Percentiles rank a stretch among this genome's conserved stretches.
Conservation (phyloP, 2,329 filamentous ascomycete species). For the Ascochyta fabae region DNA sequence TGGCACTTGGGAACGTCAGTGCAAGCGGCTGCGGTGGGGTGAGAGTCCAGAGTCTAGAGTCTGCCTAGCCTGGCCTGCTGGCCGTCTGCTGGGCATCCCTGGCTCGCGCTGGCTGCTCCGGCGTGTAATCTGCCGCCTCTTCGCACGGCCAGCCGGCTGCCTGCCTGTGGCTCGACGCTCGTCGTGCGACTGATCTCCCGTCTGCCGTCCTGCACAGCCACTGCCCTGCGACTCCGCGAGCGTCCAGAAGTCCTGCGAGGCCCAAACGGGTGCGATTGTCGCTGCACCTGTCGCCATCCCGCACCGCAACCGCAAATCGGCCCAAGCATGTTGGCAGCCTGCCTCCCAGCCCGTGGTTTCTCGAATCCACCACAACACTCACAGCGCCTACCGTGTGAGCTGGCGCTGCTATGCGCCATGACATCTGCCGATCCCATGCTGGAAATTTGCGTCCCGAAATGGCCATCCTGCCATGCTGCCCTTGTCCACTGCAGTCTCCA, state of each 20-base stretch:
- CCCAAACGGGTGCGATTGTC: conserved; percentile 44
- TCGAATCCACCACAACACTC: conserved; percentile 33
- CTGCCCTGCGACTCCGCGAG: conserved; percentile 40
- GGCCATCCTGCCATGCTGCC: conserved; percentile 21
- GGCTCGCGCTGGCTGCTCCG: too few relatives aligned
- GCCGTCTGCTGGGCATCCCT: too few relatives aligned
- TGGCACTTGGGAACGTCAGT: conserved; percentile 30
- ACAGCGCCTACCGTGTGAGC: conserved; percentile 36
- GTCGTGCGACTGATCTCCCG: conserved; percentile 22
- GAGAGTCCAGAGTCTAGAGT: conserved; percentile 28
- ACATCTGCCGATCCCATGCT: conserved; percentile 35
- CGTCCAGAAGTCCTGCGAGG: conserved; percentile 32
- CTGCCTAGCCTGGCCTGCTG: conserved; percentile 27
- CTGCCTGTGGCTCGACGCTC: too few relatives aligned
- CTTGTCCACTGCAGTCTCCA: conserved; percentile 28
- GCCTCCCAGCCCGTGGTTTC: conserved; percentile 41
- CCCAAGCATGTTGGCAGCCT: conserved; percentile 17
- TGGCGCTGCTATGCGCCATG: conserved; percentile 40
- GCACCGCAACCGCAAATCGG: conserved; percentile 26
- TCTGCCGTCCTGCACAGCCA: conserved; percentile 44
- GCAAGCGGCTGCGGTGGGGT: conserved; percentile 27
- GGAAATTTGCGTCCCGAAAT: conserved; percentile 26
- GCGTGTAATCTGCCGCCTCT: too few relatives aligned
- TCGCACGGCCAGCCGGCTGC: too few relatives aligned
- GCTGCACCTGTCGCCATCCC: conserved; percentile 40